Percentiles rank a stretch among this genome's conserved stretches.
Evolutionary conservation across 495 filamentous ascomycete species (phyloP).

Genomic region (Xylaria scruposa): DNA sequence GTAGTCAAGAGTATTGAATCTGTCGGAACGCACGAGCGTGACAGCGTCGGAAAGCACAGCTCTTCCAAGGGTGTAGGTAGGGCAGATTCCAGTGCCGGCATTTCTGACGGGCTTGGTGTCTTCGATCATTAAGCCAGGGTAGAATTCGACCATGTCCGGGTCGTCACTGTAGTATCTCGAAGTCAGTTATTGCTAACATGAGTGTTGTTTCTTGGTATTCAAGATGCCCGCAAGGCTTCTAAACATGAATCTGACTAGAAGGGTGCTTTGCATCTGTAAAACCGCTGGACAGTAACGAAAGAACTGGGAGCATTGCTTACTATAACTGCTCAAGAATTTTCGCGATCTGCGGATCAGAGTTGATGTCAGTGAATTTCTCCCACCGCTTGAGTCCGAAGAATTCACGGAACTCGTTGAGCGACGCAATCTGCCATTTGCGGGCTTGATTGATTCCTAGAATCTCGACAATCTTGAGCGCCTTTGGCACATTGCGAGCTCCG

Average conservation of each 20-base stretch:
- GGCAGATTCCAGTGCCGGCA: conserved; percentile 73
- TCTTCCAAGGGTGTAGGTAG: conserved; percentile 72
- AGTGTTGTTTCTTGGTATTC: not conserved
- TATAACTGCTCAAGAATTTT: conserved; percentile 77
- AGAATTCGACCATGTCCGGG: conserved; percentile 64
- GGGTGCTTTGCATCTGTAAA: not conserved
- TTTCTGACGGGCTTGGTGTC: conserved; percentile 64
- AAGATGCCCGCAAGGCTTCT: not conserved
- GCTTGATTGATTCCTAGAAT: conserved; percentile 80
- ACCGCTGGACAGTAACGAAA: not conserved
- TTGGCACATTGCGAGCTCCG: conserved; percentile 73
- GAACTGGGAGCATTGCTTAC: conserved; percentile 50
- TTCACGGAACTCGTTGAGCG: conserved; percentile 81
- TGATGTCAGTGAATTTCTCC: conserved; percentile 80
- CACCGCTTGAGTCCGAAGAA: conserved; percentile 74
- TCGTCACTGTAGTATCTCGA: conserved; percentile 52
- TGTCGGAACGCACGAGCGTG: conserved; percentile 77
- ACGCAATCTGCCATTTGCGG: conserved; percentile 76
- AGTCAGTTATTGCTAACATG: conserved; percentile 37
- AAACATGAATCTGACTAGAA: not conserved
- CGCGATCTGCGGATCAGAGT: conserved; percentile 74
- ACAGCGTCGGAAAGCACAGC: conserved; percentile 83
- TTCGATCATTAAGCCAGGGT: conserved; percentile 70
- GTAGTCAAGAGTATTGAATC: conserved; percentile 76
- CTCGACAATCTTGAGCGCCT: conserved; percentile 72